phyloP scores from a whole-genome alignment of 1,139 yeast genomes.

The Pichia sp. region DNA sequence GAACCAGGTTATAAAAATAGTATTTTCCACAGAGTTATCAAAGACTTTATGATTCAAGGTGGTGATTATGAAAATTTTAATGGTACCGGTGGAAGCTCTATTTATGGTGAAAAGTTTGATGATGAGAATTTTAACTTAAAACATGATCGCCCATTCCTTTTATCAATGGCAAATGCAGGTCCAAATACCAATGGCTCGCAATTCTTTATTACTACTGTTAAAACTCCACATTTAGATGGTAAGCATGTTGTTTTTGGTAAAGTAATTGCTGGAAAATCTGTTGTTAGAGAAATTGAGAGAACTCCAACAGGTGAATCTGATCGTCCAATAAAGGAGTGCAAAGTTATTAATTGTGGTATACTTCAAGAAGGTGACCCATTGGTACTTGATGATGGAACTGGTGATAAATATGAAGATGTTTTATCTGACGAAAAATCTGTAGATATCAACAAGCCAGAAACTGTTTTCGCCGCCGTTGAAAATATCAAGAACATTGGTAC shows the following conservation, averaged over 20 bases:
- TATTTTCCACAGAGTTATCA: conserved; percentile 85
- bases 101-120: conserved; percentile 90
- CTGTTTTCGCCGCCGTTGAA: conserved; percentile 60
- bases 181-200: conserved; percentile 95
- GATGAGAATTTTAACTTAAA: conserved; percentile 77
- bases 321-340: conserved; percentile 57
- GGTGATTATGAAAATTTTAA: conserved; percentile 89
- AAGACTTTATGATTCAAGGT: conserved; percentile 90
- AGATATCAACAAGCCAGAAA: conserved; percentile 49
- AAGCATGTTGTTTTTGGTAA: conserved; percentile 96
- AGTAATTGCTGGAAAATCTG: conserved; percentile 73
- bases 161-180: conserved; percentile 96
- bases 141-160: conserved; percentile 79
- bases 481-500: conserved; percentile 78
- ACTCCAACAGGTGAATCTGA: conserved; percentile 57
- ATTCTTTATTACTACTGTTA: conserved; percentile 75
- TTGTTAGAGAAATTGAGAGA: conserved; percentile 72
- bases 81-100: conserved; percentile 94
- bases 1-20: conserved; percentile 82
- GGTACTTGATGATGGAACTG: conserved; percentile 65
- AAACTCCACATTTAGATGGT: conserved; percentile 72
- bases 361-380: conserved; percentile 47
- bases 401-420: conserved; percentile 74
- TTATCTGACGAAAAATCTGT: conserved; percentile 68
- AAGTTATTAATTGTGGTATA: conserved; percentile 74